phyloP scores from a whole-genome alignment of 495 filamentous ascomycete species.

The Aspergillus ellipticus region DNA sequence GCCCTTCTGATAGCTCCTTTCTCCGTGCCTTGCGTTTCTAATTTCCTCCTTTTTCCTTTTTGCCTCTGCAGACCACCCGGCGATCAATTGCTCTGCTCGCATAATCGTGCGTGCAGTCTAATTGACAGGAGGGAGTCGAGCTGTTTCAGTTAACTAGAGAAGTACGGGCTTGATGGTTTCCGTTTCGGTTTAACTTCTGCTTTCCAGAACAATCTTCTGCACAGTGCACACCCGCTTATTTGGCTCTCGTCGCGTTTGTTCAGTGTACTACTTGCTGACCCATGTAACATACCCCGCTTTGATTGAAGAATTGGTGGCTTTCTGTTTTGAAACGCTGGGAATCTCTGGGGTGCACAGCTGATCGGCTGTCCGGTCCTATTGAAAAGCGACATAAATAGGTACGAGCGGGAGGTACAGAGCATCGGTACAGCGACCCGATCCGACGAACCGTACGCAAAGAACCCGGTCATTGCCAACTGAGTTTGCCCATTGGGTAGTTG shows the following conservation, averaged over 20 bases:
- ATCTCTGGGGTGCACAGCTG: background rate
- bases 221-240: constrained; percentile 5
- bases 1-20: constrained; percentile 11
- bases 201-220: background rate
- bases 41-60: constrained; percentile 8
- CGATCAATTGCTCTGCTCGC: background rate
- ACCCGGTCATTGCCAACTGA: background rate
- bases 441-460: background rate
- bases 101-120: constrained; percentile 6
- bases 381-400: background rate
- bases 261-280: constrained; percentile 8
- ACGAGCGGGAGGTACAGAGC: too few species aligned
- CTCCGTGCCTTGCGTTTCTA: constrained; percentile 33
- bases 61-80: background rate
- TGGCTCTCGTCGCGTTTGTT: background rate
- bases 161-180: constrained; percentile 9
- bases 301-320: constrained; percentile 13
- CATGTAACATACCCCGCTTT: constrained; percentile 18
- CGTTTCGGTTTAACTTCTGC: constrained; percentile 3
- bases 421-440: background rate
- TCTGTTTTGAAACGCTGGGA: constrained; percentile 8
- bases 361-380: background rate
- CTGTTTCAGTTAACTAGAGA: constrained; percentile 4
- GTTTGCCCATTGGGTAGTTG: constrained; percentile 4
- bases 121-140: background rate